Percentiles rank a stretch among this genome's conserved stretches.
These are phyloP conservation scores for Candida stauntonica DNA, from an alignment of 805 yeast species.

Conservation along the genomic window DNA sequence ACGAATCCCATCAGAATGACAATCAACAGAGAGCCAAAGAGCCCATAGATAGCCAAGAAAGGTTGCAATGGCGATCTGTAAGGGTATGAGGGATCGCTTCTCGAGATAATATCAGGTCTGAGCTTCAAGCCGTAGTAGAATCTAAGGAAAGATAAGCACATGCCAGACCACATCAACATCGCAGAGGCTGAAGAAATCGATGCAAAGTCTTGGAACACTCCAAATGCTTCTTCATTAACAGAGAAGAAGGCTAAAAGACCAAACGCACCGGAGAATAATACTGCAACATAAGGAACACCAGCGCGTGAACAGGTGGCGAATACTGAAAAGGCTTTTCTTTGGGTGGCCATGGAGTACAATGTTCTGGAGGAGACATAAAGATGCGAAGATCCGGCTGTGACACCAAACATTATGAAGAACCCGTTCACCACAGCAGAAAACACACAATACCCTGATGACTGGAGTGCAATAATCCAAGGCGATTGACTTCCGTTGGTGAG, in stretches of 20 bases:
- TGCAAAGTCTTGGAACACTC: constrained; percentile 62
- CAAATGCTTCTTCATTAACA: constrained; percentile 51
- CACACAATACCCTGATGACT: constrained; percentile 46
- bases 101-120: constrained; percentile 59
- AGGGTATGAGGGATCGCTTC: constrained; percentile 63
- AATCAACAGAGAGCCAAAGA: constrained; percentile 47
- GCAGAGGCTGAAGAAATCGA: constrained; percentile 72
- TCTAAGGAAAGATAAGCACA: constrained; percentile 60
- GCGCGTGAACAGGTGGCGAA: constrained; percentile 53
- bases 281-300: constrained; percentile 73
- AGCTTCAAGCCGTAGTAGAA: constrained; percentile 57
- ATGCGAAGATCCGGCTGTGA: constrained; percentile 51
- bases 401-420: constrained; percentile 48
- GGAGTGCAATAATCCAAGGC: constrained; percentile 57
- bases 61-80: constrained; percentile 71
- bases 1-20: constrained; percentile 58
- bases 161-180: constrained; percentile 73
- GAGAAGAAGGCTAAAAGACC: constrained; percentile 59
- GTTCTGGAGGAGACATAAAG: constrained; percentile 55
- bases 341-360: constrained; percentile 48
- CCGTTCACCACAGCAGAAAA: constrained; percentile 45
- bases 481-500: constrained; percentile 38
- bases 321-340: constrained; percentile 53
- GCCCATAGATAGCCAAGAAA: constrained; percentile 58
- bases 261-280: constrained; percentile 56